phyloP scores from a whole-genome alignment of 345 rosid species.

The Jatropha curcas region DNA sequence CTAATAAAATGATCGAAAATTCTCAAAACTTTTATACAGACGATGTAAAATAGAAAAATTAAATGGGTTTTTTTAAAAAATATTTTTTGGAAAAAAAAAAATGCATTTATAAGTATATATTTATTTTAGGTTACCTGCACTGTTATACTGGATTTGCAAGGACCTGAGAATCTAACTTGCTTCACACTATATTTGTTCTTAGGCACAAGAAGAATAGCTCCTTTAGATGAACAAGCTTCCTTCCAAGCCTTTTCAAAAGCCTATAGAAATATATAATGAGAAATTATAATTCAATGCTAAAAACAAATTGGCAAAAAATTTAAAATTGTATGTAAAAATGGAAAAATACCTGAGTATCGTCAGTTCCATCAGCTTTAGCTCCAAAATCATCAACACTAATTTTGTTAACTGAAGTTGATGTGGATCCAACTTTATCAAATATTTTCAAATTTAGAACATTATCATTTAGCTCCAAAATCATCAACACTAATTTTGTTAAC shows the following conservation, averaged over 20 bases:
- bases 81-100: no score
- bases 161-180: constrained; percentile 60
- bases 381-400: constrained; percentile 56
- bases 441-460: constrained; percentile 16
- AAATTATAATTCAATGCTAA: background rate
- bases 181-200: constrained; percentile 47
- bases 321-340: no score
- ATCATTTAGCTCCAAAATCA: constrained; percentile 58
- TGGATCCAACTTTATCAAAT: constrained; percentile 13
- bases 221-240: constrained; percentile 57
- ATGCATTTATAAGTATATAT: no score
- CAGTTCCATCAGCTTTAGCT: constrained; percentile 59
- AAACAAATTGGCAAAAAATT: background rate
- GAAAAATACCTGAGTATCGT: constrained; percentile 70
- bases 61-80: no score
- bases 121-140: constrained; percentile 63
- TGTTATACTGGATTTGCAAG: constrained; percentile 57
- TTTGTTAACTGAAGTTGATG: constrained; percentile 11
- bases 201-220: constrained; percentile 52
- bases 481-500: constrained; percentile 38
- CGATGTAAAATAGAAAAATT: no score
- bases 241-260: constrained; percentile 80
- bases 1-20: no score
- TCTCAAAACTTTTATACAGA: no score
- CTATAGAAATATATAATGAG: constrained; percentile 40